phyloP scores from a whole-genome alignment of 139 green algal genomes.

The Spirogloea muscicola region DNA sequence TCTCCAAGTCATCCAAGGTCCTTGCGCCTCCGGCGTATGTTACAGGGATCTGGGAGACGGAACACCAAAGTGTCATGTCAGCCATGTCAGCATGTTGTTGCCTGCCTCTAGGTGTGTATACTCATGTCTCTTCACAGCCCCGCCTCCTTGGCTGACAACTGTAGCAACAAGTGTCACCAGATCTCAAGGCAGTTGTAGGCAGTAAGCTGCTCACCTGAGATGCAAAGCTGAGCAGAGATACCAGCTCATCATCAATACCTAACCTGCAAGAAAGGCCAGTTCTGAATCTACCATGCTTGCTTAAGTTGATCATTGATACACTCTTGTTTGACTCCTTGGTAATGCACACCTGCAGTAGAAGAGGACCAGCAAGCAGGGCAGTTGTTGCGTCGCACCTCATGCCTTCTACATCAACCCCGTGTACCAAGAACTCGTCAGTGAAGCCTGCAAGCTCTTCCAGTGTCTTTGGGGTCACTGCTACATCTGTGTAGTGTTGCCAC shows the following conservation, averaged over 20 bases:
- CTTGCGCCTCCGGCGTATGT: constrained; percentile 93
- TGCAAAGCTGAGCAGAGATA: constrained; percentile 67
- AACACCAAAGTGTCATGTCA: too few species aligned
- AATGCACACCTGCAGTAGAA: neutral
- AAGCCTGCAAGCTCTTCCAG: constrained; percentile 65
- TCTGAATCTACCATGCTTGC: neutral
- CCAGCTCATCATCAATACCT: constrained; percentile 91
- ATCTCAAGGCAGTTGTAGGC: too few species aligned
- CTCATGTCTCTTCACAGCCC: too few species aligned
- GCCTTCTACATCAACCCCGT: constrained; percentile 97
- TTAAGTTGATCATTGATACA: neutral
- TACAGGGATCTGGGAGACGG: constrained; percentile 51
- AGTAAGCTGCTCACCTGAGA: constrained; percentile 34
- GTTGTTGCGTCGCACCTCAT: constrained; percentile 62
- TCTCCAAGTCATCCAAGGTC: constrained; percentile 47
- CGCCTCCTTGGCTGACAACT: too few species aligned
- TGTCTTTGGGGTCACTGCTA: constrained; percentile 55
- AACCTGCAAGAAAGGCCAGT: constrained; percentile 55
- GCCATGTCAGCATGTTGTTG: too few species aligned
- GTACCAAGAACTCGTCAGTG: constrained; percentile 93
- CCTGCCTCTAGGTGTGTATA: too few species aligned
- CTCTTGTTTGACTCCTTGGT: neutral
- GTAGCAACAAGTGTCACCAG: too few species aligned
- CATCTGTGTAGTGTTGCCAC: constrained; percentile 55
- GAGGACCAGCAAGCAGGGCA: too few species aligned